These are phyloP conservation scores for Podaxis sp. DNA, from an alignment of 768 basidiomycete genomes.

Conservation along the genomic window DNA sequence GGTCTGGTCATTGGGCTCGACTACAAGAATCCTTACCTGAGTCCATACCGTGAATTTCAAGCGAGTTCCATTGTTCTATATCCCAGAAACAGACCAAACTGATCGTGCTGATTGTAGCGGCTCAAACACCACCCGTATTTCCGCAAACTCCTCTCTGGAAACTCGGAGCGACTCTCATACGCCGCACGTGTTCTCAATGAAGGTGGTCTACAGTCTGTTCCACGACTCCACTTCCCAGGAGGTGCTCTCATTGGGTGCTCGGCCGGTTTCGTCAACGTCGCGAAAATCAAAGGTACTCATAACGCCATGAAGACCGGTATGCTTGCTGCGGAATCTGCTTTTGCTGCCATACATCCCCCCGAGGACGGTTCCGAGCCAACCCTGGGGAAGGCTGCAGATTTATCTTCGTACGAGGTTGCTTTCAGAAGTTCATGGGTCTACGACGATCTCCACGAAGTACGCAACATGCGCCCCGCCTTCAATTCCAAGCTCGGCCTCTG, in stretches of 20 bases:
- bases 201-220: slow-evolving; percentile 91
- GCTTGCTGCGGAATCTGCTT: slow-evolving; percentile 91
- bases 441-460: slow-evolving; percentile 83
- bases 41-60: slow-evolving; percentile 92
- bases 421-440: slow-evolving; percentile 83
- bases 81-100: neutral
- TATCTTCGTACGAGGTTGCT: slow-evolving; percentile 70
- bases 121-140: slow-evolving; percentile 99
- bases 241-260: slow-evolving; percentile 95
- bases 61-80: slow-evolving; percentile 37
- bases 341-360: slow-evolving; percentile 48
- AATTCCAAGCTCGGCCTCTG: slow-evolving; percentile 73
- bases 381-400: slow-evolving; percentile 42
- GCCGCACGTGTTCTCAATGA: slow-evolving; percentile 90
- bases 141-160: slow-evolving; percentile 70
- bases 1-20: slow-evolving; percentile 94
- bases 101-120: slow-evolving; percentile 30
- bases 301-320: slow-evolving; percentile 99
- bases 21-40: slow-evolving; percentile 91
- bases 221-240: slow-evolving; percentile 83
- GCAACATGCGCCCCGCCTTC: slow-evolving; percentile 92
- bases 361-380: slow-evolving; percentile 17
- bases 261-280: slow-evolving; percentile 93
- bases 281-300: slow-evolving; percentile 98
- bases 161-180: slow-evolving; percentile 77